phyloP scores from a whole-genome alignment of 176 grass and related monocot species.

The Eremochloa ophiuroides region DNA sequence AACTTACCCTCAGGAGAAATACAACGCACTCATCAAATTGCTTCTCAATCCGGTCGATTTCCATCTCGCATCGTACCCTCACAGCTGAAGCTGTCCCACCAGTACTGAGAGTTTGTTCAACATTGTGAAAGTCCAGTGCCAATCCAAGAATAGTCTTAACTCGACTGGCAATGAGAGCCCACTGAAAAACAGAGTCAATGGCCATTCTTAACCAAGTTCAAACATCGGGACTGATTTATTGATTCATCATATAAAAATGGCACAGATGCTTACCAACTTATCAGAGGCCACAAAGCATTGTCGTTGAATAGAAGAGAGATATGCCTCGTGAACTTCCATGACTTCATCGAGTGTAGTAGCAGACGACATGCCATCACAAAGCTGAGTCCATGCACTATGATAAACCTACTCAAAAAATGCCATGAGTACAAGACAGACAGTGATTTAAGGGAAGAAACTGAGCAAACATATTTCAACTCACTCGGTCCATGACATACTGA shows the following conservation, averaged over 20 bases:
- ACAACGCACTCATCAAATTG: constrained; percentile 79
- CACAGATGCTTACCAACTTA: constrained; percentile 57
- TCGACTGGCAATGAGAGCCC: constrained; percentile 85
- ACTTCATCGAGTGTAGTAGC: constrained; percentile 86
- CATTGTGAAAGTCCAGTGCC: constrained; percentile 76
- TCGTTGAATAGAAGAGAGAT: constrained; percentile 85
- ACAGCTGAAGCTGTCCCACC: constrained; percentile 69
- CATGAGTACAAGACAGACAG: constrained; percentile 2
- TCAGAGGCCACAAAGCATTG: constrained; percentile 90
- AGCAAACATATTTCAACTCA: constrained; percentile 34
- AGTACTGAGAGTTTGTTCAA: constrained; percentile 50
- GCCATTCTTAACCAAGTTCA: background rate
- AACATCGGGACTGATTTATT: background rate
- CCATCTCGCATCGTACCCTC: constrained; percentile 77
- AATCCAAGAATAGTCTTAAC: constrained; percentile 92
- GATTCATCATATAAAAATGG: background rate
- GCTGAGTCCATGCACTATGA: constrained; percentile 93
- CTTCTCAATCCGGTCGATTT: constrained; percentile 88
- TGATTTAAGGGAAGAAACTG: background rate
- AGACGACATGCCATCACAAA: constrained; percentile 72
- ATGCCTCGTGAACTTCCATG: constrained; percentile 91
- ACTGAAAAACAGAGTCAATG: constrained; percentile 28
- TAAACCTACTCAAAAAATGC: constrained; percentile 54
- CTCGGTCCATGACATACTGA: constrained; percentile 87
- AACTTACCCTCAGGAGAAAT: constrained; percentile 78